Evolutionary conservation across 1,284 basidiomycete species (phyloP), one percentile per base, ranked within the genome.

Genomic region (Fomitopsis betulina): DNA sequence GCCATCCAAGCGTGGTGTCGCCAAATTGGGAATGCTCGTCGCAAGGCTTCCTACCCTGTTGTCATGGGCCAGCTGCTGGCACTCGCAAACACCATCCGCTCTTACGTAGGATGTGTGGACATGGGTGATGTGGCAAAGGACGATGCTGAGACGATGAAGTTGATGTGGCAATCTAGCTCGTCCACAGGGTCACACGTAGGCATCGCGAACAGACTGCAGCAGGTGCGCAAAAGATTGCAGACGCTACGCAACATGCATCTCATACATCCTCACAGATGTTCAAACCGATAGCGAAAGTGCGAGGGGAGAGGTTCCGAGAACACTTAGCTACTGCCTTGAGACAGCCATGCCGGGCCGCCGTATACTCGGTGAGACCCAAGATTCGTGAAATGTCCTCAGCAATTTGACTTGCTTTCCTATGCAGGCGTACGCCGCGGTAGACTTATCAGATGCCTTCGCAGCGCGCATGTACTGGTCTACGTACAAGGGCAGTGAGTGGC

Each of bases 1-100:
- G 78, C 67, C 5, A 68, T 85, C 1, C 83, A 82, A 64, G 57
- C 73, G 54, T 84, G 82, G 83, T 84, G 82, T 62, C 80, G 81
- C 45, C 63, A 70, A 51, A 69, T 85, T 25, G 83, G 82, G 5
- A 62, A 78, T n/a, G 3, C 76, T 0, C 80, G 80, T 27, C 77
- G 82, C 8, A 75, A 80, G 66, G 76, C 77, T 13, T 73, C 77
- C 9, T 78, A 79, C 1, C 74, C 71, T 42, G 73, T 69, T 37
- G 80, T 82, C 61, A 59, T 79, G 35, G 65, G 69, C 15, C 76
- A 79, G 21, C 65, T 83, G 9, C 74, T 71, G 54, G 70, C 74
- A 4, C 83, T 84, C 60, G 71, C 52, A 3, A n/a, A 23, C 1
- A 27, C 52, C 4, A 27, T 53, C 6, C 37, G 15, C 37, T 15